Evolutionary conservation across 129 eudicot species (phyloP).

Genomic region (Rutidosis leptorrhynchoides): DNA sequence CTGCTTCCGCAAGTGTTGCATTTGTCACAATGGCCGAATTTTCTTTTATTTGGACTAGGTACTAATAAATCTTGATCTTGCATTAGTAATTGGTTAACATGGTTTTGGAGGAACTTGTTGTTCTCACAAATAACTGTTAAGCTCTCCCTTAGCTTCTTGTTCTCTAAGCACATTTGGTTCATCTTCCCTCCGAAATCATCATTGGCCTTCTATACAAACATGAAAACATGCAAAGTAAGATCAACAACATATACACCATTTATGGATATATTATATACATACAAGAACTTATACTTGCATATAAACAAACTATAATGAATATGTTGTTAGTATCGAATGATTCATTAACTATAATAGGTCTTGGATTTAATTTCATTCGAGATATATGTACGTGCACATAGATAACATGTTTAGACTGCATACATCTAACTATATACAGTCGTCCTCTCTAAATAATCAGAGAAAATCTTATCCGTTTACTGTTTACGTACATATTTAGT

Average conservation of each 20-base stretch:
- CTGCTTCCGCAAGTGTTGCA: conserved; percentile 11
- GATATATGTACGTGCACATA: too few relatives aligned
- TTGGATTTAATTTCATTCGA: too few relatives aligned
- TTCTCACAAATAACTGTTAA: conserved; percentile 64
- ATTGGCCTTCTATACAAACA: conserved; percentile 2
- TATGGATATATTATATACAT: neutral
- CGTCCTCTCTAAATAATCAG: too few relatives aligned
- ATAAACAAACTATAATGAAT: too few relatives aligned
- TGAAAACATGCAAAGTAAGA: neutral
- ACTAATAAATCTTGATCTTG: conserved; percentile 5
- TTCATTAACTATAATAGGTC: neutral
- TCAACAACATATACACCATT: neutral
- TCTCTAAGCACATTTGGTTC: conserved; percentile 67
- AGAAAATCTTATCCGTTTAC: too few relatives aligned
- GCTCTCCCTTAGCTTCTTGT: conserved; percentile 71
- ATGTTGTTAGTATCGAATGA: too few relatives aligned
- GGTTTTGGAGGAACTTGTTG: conserved; percentile 56
- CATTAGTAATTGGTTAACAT: conserved; percentile 36
- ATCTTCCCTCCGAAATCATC: conserved; percentile 55
- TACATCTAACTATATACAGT: too few relatives aligned
- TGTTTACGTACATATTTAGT: too few relatives aligned
- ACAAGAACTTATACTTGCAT: neutral
- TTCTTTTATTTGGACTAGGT: conserved; percentile 27
- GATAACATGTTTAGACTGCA: too few relatives aligned
- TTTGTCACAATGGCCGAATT: conserved; percentile 24